A percentile compares a stretch with the other conserved stretches of the same genome.
Evolutionary conservation across 257 asterid genomes (phyloP).

Genomic region (Asclepias syriaca): DNA sequence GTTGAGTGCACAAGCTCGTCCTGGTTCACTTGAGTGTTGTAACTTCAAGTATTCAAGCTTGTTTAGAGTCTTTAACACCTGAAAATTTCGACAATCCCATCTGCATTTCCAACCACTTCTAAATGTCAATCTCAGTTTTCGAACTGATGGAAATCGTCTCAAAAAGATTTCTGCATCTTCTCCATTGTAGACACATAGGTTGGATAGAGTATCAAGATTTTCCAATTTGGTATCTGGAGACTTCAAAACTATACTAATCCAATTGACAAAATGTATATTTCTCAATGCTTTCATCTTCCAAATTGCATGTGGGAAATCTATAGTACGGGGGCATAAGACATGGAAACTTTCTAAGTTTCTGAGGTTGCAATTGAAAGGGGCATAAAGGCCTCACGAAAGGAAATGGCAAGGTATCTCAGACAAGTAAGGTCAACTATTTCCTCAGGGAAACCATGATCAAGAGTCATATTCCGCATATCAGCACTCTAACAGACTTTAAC

Average conservation of each 20-base stretch:
- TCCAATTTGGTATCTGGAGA: background rate
- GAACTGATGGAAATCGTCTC: background rate
- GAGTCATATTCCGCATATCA: background rate
- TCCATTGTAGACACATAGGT: background rate
- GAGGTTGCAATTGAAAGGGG: background rate
- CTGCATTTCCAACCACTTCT: background rate
- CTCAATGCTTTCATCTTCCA: background rate
- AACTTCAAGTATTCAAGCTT: background rate
- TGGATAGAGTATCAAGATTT: background rate
- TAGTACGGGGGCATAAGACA: background rate
- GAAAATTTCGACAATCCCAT: background rate
- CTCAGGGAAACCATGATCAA: background rate
- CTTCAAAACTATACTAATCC: background rate
- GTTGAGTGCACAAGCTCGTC: background rate
- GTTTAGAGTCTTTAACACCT: background rate
- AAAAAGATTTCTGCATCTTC: background rate
- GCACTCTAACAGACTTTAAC: background rate
- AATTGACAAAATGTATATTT: background rate
- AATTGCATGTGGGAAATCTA: background rate
- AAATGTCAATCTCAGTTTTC: background rate
- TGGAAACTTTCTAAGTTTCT: background rate
- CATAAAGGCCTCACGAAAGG: too few relatives aligned
- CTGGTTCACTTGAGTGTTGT: accelerated
- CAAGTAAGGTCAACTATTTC: background rate
- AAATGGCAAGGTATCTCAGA: background rate